Evolutionary conservation across 495 filamentous ascomycete species (phyloP).

Genomic region (Thermochaetoides thermophila): DNA sequence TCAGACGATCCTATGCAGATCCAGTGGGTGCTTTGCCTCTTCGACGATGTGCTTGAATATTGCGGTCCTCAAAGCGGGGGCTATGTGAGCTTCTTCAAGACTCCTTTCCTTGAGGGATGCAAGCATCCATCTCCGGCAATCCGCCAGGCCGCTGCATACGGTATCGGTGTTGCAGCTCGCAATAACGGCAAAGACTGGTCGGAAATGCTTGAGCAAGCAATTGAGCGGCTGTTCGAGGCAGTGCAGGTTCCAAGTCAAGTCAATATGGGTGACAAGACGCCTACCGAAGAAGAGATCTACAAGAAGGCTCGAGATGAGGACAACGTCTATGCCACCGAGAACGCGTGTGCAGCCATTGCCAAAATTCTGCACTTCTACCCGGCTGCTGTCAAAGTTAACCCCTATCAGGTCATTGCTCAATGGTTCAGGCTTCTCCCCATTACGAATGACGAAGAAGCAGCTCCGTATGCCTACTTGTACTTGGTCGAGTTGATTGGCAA

Average conservation of each 20-base stretch:
- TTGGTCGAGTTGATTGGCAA: conserved; percentile 81
- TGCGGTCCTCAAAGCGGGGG: conserved; percentile 71
- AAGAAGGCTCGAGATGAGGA: conserved; percentile 81
- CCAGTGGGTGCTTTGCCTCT: conserved; percentile 96
- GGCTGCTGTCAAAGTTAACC: conserved; percentile 53
- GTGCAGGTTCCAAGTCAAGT: conserved; percentile 59
- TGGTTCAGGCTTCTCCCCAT: conserved; percentile 90
- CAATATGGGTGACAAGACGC: too few species aligned
- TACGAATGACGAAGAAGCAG: conserved; percentile 91
- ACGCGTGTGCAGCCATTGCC: conserved; percentile 90
- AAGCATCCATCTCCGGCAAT: conserved; percentile 76
- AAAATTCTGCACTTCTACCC: conserved; percentile 88
- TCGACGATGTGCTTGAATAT: conserved; percentile 97
- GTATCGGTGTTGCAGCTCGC: conserved; percentile 88
- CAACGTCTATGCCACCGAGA: conserved; percentile 90
- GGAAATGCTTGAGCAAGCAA: conserved; percentile 61
- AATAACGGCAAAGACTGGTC: conserved; percentile 77
- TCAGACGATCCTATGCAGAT: conserved; percentile 80
- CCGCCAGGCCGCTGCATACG: conserved; percentile 91
- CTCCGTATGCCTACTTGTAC: conserved; percentile 90
- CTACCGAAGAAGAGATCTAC: too few species aligned
- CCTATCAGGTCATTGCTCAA: conserved; percentile 53
- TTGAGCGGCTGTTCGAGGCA: conserved; percentile 71
- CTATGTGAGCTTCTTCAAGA: conserved; percentile 71
- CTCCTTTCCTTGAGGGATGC: conserved; percentile 71